A percentile compares a stretch with the other conserved stretches of the same genome.
Evolutionary conservation across 768 basidiomycete species (phyloP).

Genomic region (Tricholoma flavovirens): DNA sequence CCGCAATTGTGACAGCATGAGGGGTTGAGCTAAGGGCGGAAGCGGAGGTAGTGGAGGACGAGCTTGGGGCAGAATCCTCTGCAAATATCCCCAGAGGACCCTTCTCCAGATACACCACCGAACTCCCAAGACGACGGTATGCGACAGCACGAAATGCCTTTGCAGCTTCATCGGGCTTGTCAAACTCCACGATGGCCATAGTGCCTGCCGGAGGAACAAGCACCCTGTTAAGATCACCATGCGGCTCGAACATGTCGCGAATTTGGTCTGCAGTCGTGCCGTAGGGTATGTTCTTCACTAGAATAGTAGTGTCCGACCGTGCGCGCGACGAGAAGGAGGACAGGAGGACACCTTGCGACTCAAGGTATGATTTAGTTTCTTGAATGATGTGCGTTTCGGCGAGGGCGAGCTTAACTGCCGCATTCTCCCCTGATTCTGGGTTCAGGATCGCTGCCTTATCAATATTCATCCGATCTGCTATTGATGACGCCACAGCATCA

Average conservation of each 20-base stretch:
- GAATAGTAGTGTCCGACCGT: conserved; percentile 74
- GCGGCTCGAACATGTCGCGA: conserved; percentile 69
- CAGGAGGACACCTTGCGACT: conserved; percentile 65
- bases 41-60: conserved; percentile 3
- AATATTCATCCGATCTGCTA: conserved; percentile 85
- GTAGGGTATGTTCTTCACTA: conserved; percentile 97
- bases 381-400: conserved; percentile 96
- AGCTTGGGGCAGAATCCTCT: conserved; percentile 28
- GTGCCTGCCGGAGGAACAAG: conserved; percentile 84
- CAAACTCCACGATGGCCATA: conserved; percentile 86
- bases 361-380: conserved; percentile 89
- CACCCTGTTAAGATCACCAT: conserved; percentile 66
- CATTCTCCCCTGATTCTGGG: conserved; percentile 65
- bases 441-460: conserved; percentile 85
- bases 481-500: conserved; percentile 88
- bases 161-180: conserved; percentile 60
- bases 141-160: conserved; percentile 78
- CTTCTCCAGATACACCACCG: conserved; percentile 88
- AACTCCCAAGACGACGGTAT: conserved; percentile 84
- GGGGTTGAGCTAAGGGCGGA: conserved; percentile 9
- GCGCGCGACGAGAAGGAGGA: conserved; percentile 48
- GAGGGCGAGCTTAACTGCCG: conserved; percentile 91
- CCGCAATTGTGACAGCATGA: conserved; percentile 36
- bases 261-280: conserved; percentile 75
- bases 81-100: conserved; percentile 83